A percentile compares a stretch with the other conserved stretches of the same genome.
Evolutionary conservation across 2,329 filamentous ascomycete species (phyloP).

Genomic region (Sarocladium strictum): DNA sequence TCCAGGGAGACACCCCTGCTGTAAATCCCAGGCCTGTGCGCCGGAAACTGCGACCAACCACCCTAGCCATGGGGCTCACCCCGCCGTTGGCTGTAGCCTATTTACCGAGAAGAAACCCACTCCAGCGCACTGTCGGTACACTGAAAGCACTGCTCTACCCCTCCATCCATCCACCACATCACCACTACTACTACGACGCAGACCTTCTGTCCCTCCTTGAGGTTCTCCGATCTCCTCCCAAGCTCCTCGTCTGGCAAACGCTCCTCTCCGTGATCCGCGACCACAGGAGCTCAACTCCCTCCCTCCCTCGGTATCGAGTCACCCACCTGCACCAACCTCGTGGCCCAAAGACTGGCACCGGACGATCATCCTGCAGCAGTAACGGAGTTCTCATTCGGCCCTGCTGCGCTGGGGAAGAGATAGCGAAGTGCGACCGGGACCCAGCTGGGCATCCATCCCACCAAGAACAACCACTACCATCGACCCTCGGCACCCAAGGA

Average conservation of each 20-base stretch:
- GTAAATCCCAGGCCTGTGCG: constrained; percentile 1
- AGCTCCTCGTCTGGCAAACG: background rate
- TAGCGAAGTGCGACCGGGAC: background rate
- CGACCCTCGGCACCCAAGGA: background rate
- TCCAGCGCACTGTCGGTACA: background rate
- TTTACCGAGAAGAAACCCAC: background rate
- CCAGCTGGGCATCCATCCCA: background rate
- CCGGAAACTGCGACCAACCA: background rate
- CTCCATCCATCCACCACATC: background rate
- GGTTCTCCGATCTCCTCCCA: background rate
- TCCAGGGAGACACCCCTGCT: background rate
- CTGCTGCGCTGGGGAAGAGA: background rate
- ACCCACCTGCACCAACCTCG: background rate
- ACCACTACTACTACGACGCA: background rate
- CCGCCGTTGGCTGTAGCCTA: background rate
- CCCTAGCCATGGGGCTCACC: no score
- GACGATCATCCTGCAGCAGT: background rate
- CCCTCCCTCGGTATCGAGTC: background rate
- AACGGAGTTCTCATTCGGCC: background rate
- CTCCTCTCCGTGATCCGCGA: background rate
- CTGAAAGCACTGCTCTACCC: background rate
- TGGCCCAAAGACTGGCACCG: background rate
- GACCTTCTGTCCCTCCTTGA: background rate
- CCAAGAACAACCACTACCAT: background rate
- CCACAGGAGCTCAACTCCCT: background rate